Conservation (phyloP, 768 basidiomycete genomes). For the Lyophyllum shimeji region DNA sequence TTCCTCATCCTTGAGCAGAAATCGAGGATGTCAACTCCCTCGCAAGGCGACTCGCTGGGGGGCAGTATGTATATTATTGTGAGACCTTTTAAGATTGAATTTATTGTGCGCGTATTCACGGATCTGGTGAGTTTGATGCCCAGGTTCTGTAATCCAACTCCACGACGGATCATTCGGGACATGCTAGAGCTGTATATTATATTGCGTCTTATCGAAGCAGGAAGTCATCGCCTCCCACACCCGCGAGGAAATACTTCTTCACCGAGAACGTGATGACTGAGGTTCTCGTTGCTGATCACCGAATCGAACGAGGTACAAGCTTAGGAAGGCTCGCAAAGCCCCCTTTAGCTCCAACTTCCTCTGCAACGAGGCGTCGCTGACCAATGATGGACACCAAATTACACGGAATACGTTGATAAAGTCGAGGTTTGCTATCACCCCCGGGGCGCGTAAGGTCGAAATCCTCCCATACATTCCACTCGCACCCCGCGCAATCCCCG, state of each 20-base stretch:
- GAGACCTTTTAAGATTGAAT: conserved; percentile 6
- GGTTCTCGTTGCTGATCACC: too few species aligned
- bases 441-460: neutral
- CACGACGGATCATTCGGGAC: neutral
- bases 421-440: too few species aligned
- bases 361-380: neutral
- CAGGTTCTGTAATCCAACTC: neutral
- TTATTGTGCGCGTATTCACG: neutral
- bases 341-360: too few species aligned
- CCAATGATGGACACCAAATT: neutral
- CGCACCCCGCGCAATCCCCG: too few species aligned
- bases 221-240: too few species aligned
- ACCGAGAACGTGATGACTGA: too few species aligned
- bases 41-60: neutral
- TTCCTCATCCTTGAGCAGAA: conserved; percentile 26
- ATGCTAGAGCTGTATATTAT: neutral
- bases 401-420: too few species aligned
- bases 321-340: neutral
- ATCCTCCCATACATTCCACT: neutral
- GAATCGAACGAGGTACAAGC: too few species aligned
- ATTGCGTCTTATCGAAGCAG: neutral
- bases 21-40: conserved; percentile 14
- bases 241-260: too few species aligned
- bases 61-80: conserved; percentile 16
- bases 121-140: neutral